phyloP scores from a whole-genome alignment of 345 rosid genomes.

The Hibiscus mutabilis region DNA sequence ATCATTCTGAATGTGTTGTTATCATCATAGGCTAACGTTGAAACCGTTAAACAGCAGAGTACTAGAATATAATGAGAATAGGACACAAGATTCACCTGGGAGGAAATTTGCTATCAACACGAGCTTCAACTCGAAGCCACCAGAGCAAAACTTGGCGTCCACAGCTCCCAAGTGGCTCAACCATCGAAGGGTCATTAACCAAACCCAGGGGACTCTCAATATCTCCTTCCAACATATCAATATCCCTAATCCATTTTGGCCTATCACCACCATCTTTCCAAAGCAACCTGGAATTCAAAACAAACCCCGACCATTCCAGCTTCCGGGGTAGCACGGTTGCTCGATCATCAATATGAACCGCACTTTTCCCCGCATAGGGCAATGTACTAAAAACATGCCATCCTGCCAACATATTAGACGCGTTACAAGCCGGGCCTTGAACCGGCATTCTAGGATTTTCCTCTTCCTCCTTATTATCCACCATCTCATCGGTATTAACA shows the following conservation, averaged over 20 bases:
- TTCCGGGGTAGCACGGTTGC: slow-evolving; percentile 78
- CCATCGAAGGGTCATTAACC: slow-evolving; percentile 59
- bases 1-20: no score
- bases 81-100: slow-evolving; percentile 54
- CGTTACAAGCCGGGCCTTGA: slow-evolving; percentile 96
- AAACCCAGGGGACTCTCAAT: slow-evolving; percentile 71
- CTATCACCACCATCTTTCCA: slow-evolving; percentile 68
- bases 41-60: no score
- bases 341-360: slow-evolving; percentile 66
- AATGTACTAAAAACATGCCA: slow-evolving; percentile 79
- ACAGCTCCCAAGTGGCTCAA: slow-evolving; percentile 94
- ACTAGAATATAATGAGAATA: neutral
- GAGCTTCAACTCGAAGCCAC: slow-evolving; percentile 99
- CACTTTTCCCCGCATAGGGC: slow-evolving; percentile 59
- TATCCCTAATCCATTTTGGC: slow-evolving; percentile 79
- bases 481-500: slow-evolving; percentile 36
- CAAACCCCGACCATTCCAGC: slow-evolving; percentile 97
- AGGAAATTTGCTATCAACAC: slow-evolving; percentile 97
- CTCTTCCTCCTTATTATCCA: slow-evolving; percentile 28
- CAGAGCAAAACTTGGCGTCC: slow-evolving; percentile 85
- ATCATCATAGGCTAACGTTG: no score
- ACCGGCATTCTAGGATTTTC: slow-evolving; percentile 50
- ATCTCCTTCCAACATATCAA: slow-evolving; percentile 35
- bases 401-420: slow-evolving; percentile 55
- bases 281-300: slow-evolving; percentile 77